A percentile compares a stretch with the other conserved stretches of the same genome.
These are phyloP conservation scores for Botrytis cinerea DNA, from an alignment of 2,329 filamentous ascomycete species.

Conservation along the genomic window DNA sequence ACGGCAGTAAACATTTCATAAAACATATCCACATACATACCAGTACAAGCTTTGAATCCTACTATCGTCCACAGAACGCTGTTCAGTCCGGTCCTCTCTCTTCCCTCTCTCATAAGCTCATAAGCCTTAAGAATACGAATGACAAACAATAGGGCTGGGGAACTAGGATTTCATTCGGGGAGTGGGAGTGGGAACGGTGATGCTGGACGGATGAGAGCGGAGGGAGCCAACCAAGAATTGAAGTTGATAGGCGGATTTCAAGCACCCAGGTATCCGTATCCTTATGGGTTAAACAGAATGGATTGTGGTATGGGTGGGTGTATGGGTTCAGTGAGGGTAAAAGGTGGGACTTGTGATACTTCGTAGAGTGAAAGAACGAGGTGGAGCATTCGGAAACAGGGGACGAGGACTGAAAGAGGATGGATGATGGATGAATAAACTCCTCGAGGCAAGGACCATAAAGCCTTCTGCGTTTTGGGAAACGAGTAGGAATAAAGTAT, in stretches of 20 bases:
- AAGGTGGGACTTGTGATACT: background rate
- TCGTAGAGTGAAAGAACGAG: background rate
- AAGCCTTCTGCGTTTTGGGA: background rate
- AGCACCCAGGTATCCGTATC: conserved; percentile 2
- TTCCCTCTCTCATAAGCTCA: conserved; percentile 1
- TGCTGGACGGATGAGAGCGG: background rate
- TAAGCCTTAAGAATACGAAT: conserved; percentile 11
- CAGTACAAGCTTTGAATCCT: background rate
- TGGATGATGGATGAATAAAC: background rate
- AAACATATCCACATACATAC: conserved; percentile 5
- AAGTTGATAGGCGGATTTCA: conserved; percentile 7
- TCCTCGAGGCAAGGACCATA: background rate
- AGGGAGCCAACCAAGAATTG: background rate
- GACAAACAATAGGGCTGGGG: conserved; percentile 19
- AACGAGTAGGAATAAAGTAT: background rate
- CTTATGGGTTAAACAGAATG: background rate
- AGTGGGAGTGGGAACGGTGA: conserved; percentile 1
- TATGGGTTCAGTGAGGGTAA: background rate
- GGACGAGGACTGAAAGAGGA: background rate
- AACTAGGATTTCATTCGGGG: conserved; percentile 9
- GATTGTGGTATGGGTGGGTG: background rate
- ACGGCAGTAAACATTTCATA: background rate
- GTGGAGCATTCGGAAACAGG: conserved; percentile 1
- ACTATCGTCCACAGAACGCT: background rate
- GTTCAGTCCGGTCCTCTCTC: background rate